Evolutionary conservation across 2,329 filamentous ascomycete genomes (phyloP).

Genomic region (Apiospora koreana): DNA sequence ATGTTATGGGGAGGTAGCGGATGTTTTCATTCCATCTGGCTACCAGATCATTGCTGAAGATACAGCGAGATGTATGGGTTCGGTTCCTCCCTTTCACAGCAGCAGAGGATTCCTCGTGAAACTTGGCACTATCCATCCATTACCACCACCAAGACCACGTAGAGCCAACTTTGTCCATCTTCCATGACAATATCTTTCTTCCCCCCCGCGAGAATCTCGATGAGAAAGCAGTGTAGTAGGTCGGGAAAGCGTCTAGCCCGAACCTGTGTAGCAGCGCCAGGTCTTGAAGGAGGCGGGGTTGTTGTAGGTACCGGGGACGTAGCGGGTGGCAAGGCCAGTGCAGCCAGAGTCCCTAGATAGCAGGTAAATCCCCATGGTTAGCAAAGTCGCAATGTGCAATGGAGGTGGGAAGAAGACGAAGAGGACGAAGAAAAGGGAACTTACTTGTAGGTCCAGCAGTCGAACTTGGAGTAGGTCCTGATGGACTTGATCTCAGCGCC

Average conservation of each 20-base stretch:
- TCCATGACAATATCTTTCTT: not conserved
- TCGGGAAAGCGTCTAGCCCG: too few relatives aligned
- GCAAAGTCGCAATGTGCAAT: not conserved
- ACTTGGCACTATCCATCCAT: not conserved
- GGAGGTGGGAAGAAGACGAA: not conserved
- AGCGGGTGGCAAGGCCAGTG: not conserved
- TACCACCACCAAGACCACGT: not conserved
- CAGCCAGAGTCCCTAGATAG: not conserved
- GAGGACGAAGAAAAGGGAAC: not conserved
- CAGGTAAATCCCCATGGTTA: not conserved
- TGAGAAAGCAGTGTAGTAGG: not conserved
- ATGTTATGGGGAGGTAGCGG: too few relatives aligned
- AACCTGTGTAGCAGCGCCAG: not conserved
- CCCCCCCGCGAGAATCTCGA: not conserved
- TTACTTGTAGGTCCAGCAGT: conserved; percentile 6
- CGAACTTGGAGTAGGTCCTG: not conserved
- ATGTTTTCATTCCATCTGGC: too few relatives aligned
- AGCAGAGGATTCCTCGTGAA: too few relatives aligned
- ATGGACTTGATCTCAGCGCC: not conserved
- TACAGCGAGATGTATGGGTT: too few relatives aligned
- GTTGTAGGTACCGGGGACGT: not conserved
- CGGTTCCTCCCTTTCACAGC: too few relatives aligned
- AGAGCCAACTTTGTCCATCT: not conserved
- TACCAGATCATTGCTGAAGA: too few relatives aligned
- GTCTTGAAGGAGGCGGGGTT: not conserved